These are phyloP conservation scores for Chenopodium formosanum DNA, from an alignment of 148 eudicot species.

Conservation along the genomic window DNA sequence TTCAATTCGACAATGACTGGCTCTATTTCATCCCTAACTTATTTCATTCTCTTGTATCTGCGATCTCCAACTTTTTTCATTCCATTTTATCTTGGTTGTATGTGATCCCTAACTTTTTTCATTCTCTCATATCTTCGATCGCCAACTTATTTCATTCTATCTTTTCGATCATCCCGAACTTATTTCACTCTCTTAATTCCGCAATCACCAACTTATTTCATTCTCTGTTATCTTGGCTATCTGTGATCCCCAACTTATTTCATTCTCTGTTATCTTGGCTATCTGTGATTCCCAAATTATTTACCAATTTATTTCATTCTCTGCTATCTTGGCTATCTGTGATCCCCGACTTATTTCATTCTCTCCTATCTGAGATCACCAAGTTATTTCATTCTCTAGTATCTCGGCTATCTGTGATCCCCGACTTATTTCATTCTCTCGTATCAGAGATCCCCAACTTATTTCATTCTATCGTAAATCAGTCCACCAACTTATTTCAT, in stretches of 20 bases:
- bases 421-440: not conserved
- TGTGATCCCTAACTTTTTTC: not conserved
- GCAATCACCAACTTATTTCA: too few species aligned
- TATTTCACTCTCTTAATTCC: not conserved
- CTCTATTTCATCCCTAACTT: not conserved
- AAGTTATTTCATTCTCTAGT: too few species aligned
- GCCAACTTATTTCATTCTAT: too few species aligned
- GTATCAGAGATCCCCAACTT: too few species aligned
- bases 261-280: too few species aligned
- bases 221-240: too few species aligned
- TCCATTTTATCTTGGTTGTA: too few species aligned
- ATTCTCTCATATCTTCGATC: not conserved
- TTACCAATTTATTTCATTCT: too few species aligned
- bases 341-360: not conserved
- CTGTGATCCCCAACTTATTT: too few species aligned
- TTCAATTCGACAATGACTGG: slow-evolving; percentile 10
- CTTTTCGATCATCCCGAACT: not conserved
- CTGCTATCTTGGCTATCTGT: not conserved
- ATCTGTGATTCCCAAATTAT: too few species aligned
- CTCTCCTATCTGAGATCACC: not conserved
- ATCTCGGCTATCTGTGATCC: not conserved
- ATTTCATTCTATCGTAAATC: too few species aligned
- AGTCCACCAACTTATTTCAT: not conserved
- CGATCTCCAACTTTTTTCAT: not conserved
- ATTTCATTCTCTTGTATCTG: not conserved